Base-by-base conservation (phyloP, 2,329 filamentous ascomycete genomes). In the Aspergillus pseudotamarii region DNA sequence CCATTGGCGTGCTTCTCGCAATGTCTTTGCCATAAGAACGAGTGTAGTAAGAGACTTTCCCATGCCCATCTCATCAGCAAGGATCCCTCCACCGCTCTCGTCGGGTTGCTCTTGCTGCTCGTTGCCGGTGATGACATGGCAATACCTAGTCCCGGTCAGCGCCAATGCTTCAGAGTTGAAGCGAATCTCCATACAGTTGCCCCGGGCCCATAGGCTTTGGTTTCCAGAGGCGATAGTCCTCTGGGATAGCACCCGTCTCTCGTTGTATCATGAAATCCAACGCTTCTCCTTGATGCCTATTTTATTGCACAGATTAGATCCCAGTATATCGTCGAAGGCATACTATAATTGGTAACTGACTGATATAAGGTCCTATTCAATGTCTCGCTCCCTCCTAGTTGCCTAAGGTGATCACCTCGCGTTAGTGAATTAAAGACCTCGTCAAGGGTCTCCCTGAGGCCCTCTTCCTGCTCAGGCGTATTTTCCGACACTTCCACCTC, bases 21-120 rank as follows among this genome's bases (percentile, higher is more conserved):
- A 66, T 0, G 82, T 83, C 19, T 76, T 76, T 4, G 82, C 69
- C 23, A 86, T 78, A 0, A 86, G 71, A 0, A 84, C 81, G 11
- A 88, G 45, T 19, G 77, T 81, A 2, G 83, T 83, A 8, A 87
- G 75, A 0, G 85, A 83, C 67, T 88, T 88, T 0, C 86, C 86
- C 76, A 88, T 80, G 0, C 86, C 86, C 85, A 88, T 88, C 62
- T 88, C 85, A 68, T 88, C 86, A 0, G 85, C 85, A 2, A 88
- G 68, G n/a, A 88, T 83, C 0, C 84, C 84, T 43, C 76, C 81
- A 16, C 75, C 57, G 16, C 57, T 60, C 19, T 63, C 57, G 16
- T 63, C 57, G 11, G 56, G 57, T 19, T 45, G 21, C n/a, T 32
- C 61, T 6, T 4, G 50, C 9, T 60, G 16, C 16, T 32, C 34